These are phyloP conservation scores for Petrea volubilis DNA, from an alignment of 257 asterid genomes.

Conservation along the genomic window DNA sequence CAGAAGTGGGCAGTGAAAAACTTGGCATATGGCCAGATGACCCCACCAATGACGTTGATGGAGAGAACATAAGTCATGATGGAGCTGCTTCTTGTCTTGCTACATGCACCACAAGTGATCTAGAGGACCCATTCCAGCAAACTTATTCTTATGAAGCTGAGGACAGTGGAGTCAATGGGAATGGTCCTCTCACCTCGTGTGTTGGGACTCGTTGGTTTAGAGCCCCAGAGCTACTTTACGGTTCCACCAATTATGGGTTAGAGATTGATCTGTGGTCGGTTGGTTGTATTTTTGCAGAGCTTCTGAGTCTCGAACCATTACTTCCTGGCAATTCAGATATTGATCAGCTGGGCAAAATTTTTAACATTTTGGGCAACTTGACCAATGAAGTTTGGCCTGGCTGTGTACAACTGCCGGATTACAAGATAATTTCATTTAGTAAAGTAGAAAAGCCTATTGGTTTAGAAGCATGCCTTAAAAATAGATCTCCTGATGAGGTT, in stretches of 20 bases:
- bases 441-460: constrained; percentile 71
- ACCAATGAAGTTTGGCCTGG: constrained; percentile 85
- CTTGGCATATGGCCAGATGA: constrained; percentile 29
- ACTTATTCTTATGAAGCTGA: constrained; percentile 61
- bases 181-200: constrained; percentile 80
- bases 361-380: constrained; percentile 69
- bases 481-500: constrained; percentile 67
- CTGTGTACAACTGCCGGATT: constrained; percentile 81
- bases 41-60: constrained; percentile 56
- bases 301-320: constrained; percentile 68
- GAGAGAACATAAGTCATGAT: constrained; percentile 60
- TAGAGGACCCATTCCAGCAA: constrained; percentile 63
- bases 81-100: constrained; percentile 83
- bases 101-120: constrained; percentile 76
- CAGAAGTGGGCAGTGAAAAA: constrained; percentile 34
- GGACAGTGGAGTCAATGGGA: constrained; percentile 51
- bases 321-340: constrained; percentile 91
- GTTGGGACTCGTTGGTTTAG: constrained; percentile 97
- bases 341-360: constrained; percentile 78
- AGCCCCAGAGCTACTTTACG: constrained; percentile 93
- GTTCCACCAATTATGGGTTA: constrained; percentile 78
- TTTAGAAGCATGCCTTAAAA: constrained; percentile 58
- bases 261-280: constrained; percentile 96
- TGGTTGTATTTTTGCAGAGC: constrained; percentile 92
- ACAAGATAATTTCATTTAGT: constrained; percentile 68